Conservation (phyloP, 345 rosid genomes). For the Eucalyptus rudis region DNA sequence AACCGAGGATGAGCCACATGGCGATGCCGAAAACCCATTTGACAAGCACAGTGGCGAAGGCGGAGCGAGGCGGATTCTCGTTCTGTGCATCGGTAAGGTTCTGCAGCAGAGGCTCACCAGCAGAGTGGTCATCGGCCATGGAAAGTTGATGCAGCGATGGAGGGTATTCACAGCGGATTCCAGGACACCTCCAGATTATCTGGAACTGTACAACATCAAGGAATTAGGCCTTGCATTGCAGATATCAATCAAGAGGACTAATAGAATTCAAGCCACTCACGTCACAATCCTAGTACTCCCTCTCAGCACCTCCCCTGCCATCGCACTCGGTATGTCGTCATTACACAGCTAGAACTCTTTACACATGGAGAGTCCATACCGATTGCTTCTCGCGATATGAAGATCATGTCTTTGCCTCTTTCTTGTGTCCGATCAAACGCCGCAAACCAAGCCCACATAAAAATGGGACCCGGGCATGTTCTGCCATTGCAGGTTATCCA, state of each 20-base stretch:
- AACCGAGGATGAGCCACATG: constrained; percentile 37
- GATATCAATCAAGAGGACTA: not conserved
- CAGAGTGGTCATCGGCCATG: not conserved
- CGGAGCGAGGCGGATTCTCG: not conserved
- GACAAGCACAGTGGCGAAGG: not conserved
- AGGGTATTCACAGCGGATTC: not conserved
- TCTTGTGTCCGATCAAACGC: not conserved
- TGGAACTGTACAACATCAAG: not conserved
- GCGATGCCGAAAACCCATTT: constrained; percentile 39
- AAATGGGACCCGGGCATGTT: not conserved
- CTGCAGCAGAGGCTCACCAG: not conserved
- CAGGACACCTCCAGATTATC: not conserved
- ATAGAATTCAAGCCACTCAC: not conserved
- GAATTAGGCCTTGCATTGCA: not conserved
- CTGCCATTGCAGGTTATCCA: not conserved
- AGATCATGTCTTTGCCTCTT: not conserved
- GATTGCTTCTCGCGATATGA: not conserved
- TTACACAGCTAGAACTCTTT: not conserved
- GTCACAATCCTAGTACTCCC: not conserved
- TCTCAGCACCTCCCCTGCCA: not conserved
- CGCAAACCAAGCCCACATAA: not conserved
- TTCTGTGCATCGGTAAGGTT: not conserved
- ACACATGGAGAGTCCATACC: not conserved
- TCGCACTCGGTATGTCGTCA: not conserved
- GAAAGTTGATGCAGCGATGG: not conserved